Percentiles rank a stretch among this genome's conserved stretches.
phyloP scores from a whole-genome alignment of 129 eudicot species.

The Chrysanthemum seticuspe region DNA sequence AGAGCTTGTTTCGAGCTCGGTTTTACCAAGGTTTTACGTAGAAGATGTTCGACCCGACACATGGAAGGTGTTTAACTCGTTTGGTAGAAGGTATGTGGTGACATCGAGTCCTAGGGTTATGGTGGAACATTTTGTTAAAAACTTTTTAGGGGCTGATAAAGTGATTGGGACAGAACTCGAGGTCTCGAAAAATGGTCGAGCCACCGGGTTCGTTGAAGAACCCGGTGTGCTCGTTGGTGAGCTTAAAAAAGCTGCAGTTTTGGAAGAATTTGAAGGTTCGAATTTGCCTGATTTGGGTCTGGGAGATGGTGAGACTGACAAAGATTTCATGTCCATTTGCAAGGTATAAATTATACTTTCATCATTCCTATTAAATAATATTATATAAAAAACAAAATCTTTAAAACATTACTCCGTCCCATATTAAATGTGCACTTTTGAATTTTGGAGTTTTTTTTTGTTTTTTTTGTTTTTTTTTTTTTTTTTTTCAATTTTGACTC shows the following conservation, averaged over 20 bases:
- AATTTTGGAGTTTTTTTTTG: no score
- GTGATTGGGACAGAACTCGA: slow-evolving; percentile 82
- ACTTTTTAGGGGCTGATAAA: slow-evolving; percentile 71
- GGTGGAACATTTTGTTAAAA: slow-evolving; percentile 75
- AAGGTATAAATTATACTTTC: slow-evolving; percentile 48
- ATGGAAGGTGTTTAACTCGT: slow-evolving; percentile 77
- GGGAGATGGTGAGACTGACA: slow-evolving; percentile 80
- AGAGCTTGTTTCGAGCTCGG: slow-evolving; percentile 77
- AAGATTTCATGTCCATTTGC: slow-evolving; percentile 87
- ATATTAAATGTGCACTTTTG: no score
- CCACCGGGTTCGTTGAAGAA: slow-evolving; percentile 69
- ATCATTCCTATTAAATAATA: background rate
- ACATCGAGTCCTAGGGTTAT: slow-evolving; percentile 77
- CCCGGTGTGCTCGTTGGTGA: slow-evolving; percentile 74
- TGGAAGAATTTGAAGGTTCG: slow-evolving; percentile 50
- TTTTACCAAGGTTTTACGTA: slow-evolving; percentile 71
- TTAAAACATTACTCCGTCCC: background rate
- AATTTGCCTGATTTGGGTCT: slow-evolving; percentile 74
- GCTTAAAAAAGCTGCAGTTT: slow-evolving; percentile 47
- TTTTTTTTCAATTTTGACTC: no score
- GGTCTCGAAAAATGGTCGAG: slow-evolving; percentile 59
- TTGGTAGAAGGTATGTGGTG: slow-evolving; percentile 67
- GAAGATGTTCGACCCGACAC: slow-evolving; percentile 74
- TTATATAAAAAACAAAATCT: background rate
- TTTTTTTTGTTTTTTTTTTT: no score